A percentile compares a stretch with the other conserved stretches of the same genome.
Conservation (phyloP, 1,284 basidiomycete species). For the Irpex sp. region DNA sequence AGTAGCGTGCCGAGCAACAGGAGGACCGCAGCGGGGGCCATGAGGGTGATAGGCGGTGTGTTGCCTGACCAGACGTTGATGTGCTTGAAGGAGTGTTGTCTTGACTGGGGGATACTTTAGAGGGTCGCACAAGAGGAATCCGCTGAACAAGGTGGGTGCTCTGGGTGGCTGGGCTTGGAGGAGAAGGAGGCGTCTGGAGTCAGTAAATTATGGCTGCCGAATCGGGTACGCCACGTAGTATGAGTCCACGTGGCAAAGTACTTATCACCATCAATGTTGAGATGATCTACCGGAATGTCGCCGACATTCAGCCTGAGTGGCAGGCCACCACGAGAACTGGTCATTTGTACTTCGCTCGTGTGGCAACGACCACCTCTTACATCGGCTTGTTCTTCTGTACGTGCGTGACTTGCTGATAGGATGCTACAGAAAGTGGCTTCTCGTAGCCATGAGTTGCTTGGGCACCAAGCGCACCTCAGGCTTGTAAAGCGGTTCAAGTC, state of each 20-base stretch:
- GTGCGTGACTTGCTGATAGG: not conserved
- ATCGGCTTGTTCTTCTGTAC: too few relatives aligned
- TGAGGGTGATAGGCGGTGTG: slow-evolving; percentile 12
- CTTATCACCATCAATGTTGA: not conserved
- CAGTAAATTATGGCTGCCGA: not conserved
- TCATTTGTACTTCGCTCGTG: too few relatives aligned
- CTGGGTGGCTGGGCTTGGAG: too few relatives aligned
- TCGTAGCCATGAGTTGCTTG: too few relatives aligned
- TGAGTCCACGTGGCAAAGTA: not conserved
- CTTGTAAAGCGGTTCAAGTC: not conserved
- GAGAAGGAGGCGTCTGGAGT: too few relatives aligned
- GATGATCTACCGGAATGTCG: too few relatives aligned
- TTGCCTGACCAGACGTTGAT: not conserved
- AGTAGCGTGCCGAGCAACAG: slow-evolving; percentile 36
- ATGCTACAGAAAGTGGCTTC: not conserved
- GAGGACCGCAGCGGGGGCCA: slow-evolving; percentile 18
- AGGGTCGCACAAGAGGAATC: not conserved
- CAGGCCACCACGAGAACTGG: too few relatives aligned
- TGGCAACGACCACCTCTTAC: too few relatives aligned
- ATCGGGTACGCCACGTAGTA: slow-evolving; percentile 4
- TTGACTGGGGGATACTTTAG: not conserved
- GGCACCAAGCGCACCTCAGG: too few relatives aligned
- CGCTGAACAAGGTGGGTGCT: not conserved
- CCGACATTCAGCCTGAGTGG: too few relatives aligned
- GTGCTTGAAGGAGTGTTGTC: not conserved